Evolutionary conservation across 1,284 basidiomycete species (phyloP).

Genomic region (Sphagnurus paluster): DNA sequence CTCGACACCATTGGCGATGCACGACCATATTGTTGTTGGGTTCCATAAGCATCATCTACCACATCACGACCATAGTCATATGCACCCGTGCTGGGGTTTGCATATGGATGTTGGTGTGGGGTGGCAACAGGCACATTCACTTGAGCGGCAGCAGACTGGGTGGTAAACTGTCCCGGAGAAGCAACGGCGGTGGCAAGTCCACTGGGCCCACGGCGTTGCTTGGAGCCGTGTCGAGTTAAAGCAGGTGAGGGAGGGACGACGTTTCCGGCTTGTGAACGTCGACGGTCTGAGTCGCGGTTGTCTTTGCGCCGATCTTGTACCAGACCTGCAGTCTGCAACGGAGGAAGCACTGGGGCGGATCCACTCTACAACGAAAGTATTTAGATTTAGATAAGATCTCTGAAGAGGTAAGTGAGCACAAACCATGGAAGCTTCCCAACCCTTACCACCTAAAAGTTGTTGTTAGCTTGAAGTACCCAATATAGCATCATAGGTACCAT

Average conservation of each 20-base stretch:
- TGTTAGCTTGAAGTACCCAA: neutral
- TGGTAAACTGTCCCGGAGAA: conserved; percentile 55
- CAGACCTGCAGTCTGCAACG: conserved; percentile 57
- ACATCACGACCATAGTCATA: conserved; percentile 55
- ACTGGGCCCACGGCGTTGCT: conserved; percentile 58
- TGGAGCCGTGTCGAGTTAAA: conserved; percentile 71
- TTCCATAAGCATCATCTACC: conserved; percentile 48
- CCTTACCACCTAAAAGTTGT: conserved; percentile 70
- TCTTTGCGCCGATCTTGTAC: conserved; percentile 60
- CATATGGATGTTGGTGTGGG: conserved; percentile 68
- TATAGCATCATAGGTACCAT: conserved; percentile 42
- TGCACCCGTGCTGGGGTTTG: conserved; percentile 49
- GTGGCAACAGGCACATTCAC: conserved; percentile 66
- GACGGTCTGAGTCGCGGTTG: conserved; percentile 49
- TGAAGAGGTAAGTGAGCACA: conserved; percentile 24
- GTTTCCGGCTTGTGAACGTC: conserved; percentile 60
- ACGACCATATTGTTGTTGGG: conserved; percentile 60
- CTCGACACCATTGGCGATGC: conserved; percentile 75
- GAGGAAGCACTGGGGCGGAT: conserved; percentile 59
- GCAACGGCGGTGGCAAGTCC: conserved; percentile 52
- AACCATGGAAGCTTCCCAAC: conserved; percentile 89
- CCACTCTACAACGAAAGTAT: conserved; percentile 33
- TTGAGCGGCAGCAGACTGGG: conserved; percentile 72
- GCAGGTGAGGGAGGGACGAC: conserved; percentile 73
- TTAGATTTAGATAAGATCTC: neutral